Conservation (phyloP, 805 yeast species). For the Maudiozyma turicensis region DNA sequence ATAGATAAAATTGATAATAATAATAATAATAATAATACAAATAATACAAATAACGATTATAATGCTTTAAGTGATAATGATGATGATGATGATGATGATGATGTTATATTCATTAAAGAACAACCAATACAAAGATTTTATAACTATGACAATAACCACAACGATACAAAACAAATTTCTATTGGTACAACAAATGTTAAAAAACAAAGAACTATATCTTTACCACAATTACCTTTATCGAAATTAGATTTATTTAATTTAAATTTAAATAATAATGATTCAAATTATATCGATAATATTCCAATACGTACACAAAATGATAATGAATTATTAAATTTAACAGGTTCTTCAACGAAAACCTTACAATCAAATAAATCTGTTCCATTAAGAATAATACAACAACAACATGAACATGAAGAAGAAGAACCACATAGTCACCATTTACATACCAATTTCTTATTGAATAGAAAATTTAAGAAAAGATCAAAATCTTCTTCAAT, state of each 20-base stretch:
- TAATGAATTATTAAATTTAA: constrained; percentile 24
- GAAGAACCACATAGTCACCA: too few species aligned
- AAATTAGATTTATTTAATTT: constrained; percentile 21
- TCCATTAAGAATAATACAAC: constrained; percentile 12
- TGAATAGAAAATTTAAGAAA: background rate
- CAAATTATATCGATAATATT: background rate
- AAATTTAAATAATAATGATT: background rate
- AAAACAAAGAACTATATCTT: constrained; percentile 41
- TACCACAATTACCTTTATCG: constrained; percentile 46
- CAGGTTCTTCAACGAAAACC: constrained; percentile 27
- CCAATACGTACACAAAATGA: constrained; percentile 18
- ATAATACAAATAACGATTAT: background rate
- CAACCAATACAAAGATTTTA: constrained; percentile 13
- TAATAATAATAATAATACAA: too few species aligned
- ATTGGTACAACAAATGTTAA: background rate
- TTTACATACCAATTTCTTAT: background rate
- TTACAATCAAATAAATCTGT: constrained; percentile 23
- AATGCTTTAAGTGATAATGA: constrained; percentile 1
- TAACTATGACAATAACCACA: background rate
- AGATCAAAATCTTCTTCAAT: background rate
- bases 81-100: constrained; percentile 19
- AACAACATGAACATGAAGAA: background rate
- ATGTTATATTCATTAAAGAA: constrained; percentile 23
- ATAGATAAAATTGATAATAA: constrained; percentile 4
- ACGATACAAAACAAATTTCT: background rate